A percentile compares a stretch with the other conserved stretches of the same genome.
phyloP scores from a whole-genome alignment of 2,329 filamentous ascomycete genomes.

The Aspergillus eucalypticola region DNA sequence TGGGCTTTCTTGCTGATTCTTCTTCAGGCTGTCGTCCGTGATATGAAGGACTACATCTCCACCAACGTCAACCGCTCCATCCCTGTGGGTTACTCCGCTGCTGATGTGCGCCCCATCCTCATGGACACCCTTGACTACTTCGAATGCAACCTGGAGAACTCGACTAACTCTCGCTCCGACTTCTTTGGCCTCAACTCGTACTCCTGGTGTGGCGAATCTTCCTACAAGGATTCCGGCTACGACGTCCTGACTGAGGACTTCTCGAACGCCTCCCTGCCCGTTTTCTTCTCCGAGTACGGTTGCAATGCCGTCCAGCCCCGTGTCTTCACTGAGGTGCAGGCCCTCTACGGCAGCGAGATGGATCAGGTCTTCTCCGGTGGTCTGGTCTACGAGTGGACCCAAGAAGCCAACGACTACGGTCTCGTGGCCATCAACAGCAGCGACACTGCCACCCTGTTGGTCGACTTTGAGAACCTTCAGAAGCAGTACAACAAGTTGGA shows the following conservation, averaged over 20 bases:
- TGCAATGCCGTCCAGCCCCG: constrained; percentile 62
- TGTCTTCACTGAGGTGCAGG: constrained; percentile 61
- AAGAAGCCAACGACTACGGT: constrained; percentile 51
- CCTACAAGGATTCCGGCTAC: constrained; percentile 57
- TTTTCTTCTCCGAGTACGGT: constrained; percentile 69
- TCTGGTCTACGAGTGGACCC: constrained; percentile 53
- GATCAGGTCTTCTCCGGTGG: constrained; percentile 60
- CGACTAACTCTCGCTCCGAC: constrained; percentile 57
- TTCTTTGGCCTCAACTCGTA: constrained; percentile 70
- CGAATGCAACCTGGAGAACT: constrained; percentile 54
- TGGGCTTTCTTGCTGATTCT: neutral
- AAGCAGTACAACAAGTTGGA: constrained; percentile 74
- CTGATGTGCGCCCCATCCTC: constrained; percentile 63
- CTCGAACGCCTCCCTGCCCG: constrained; percentile 57
- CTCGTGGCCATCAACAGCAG: constrained; percentile 64
- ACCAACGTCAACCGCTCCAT: constrained; percentile 59
- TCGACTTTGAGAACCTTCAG: constrained; percentile 73
- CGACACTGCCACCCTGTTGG: constrained; percentile 58
- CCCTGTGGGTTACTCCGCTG: constrained; percentile 68
- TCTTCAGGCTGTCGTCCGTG: constrained; percentile 59
- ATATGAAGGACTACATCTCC: constrained; percentile 68
- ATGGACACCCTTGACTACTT: constrained; percentile 63
- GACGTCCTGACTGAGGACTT: constrained; percentile 61
- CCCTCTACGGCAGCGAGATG: constrained; percentile 63
- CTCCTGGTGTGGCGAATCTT: constrained; percentile 66